Percentiles rank a stretch among this genome's conserved stretches.
phyloP scores from a whole-genome alignment of 2,329 filamentous ascomycete genomes.

The Lasiodiplodia theobromae region DNA sequence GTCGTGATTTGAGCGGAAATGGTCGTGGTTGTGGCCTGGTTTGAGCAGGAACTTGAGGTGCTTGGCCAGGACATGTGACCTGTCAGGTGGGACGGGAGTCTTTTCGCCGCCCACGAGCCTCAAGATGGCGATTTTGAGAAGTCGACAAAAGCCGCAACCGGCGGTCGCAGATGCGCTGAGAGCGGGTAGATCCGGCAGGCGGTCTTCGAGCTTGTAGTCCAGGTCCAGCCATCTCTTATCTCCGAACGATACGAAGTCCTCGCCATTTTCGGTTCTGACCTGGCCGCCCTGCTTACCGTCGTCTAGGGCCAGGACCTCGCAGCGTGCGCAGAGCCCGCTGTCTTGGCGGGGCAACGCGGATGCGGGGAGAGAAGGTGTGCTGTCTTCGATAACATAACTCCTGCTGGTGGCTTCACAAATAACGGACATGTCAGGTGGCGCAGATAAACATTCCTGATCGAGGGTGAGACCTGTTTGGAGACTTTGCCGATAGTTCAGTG shows the following conservation, averaged over 20 bases:
- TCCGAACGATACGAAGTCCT: background rate
- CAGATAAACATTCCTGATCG: background rate
- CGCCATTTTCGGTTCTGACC: background rate
- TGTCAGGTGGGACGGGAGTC: background rate
- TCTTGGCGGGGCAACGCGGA: background rate
- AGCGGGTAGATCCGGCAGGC: background rate
- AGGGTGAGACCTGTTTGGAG: background rate
- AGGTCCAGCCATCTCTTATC: background rate
- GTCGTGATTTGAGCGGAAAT: background rate
- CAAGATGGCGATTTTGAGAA: background rate
- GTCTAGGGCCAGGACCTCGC: background rate
- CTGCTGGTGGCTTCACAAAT: background rate
- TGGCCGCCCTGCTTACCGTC: background rate
- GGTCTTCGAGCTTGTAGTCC: background rate
- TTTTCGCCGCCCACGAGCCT: background rate
- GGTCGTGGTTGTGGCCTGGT: background rate
- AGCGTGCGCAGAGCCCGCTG: background rate
- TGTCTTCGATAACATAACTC: background rate
- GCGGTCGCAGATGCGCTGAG: background rate
- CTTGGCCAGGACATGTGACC: background rate
- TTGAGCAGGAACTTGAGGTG: background rate
- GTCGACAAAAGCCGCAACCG: background rate
- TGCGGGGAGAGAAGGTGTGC: background rate
- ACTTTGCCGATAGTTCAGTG: background rate
- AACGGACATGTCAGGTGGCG: conserved; percentile 1